Evolutionary conservation across 108 stramenopile genomes (phyloP).

Genomic region (Skeletonema tropicum): DNA sequence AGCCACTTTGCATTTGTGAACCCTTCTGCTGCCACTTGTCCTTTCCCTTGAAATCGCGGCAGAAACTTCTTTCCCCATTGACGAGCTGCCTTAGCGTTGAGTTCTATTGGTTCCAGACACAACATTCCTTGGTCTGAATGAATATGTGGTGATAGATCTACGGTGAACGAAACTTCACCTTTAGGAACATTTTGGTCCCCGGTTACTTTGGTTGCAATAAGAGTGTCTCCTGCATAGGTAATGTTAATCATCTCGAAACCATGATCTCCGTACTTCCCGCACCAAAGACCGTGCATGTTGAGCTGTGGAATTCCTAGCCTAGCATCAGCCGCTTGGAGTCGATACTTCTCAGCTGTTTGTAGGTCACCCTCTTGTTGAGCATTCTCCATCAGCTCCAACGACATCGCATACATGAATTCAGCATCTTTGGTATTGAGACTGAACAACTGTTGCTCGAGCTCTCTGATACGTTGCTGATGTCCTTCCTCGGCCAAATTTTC

Average conservation of each 20-base stretch:
- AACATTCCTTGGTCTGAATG: not conserved
- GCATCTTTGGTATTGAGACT: slow-evolving; percentile 66
- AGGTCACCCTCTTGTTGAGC: slow-evolving; percentile 46
- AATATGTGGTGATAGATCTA: slow-evolving; percentile 57
- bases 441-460: slow-evolving; percentile 53
- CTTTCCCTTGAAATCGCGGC: slow-evolving; percentile 62
- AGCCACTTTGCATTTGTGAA: slow-evolving; percentile 63
- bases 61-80: slow-evolving; percentile 77
- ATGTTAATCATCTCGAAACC: slow-evolving; percentile 88
- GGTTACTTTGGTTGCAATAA: slow-evolving; percentile 79
- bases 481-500: slow-evolving; percentile 1
- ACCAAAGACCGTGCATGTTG: slow-evolving; percentile 78
- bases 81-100: slow-evolving; percentile 57
- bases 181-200: slow-evolving; percentile 73
- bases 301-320: slow-evolving; percentile 66
- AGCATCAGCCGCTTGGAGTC: slow-evolving; percentile 51
- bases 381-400: slow-evolving; percentile 48
- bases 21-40: slow-evolving; percentile 75
- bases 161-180: slow-evolving; percentile 71
- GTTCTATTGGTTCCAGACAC: slow-evolving; percentile 67
- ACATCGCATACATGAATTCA: slow-evolving; percentile 66
- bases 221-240: slow-evolving; percentile 65
- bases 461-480: slow-evolving; percentile 21
- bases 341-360: slow-evolving; percentile 30
- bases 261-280: slow-evolving; percentile 77